Evolutionary conservation across 345 rosid species (phyloP), one percentile per base, ranked within the genome.

Genomic region (Citrus sp.): DNA sequence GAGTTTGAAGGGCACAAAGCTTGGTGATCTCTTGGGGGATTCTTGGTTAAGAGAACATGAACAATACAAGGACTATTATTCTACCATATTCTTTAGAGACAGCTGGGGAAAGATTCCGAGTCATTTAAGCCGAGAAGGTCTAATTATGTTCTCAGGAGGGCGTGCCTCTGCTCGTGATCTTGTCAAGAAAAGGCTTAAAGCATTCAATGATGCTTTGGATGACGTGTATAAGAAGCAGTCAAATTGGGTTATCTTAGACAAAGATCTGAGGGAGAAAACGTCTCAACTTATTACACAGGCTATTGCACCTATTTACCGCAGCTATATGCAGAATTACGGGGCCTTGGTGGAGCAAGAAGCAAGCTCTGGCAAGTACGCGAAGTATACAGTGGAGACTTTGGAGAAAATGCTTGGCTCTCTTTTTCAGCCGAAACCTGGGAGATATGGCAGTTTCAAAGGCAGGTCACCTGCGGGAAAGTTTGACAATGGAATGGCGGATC

Each of bases 81-180:
- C 90, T 13, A 79, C 93, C 6, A 56, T 86, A 73, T 89, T 96
- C 86, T 79, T 96, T 73, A 86, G 90, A 72, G 99, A 96, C 49
- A 96, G 89, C 70, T 96, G 99, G 99, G 95, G 92, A 18, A 90
- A 89, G 87, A 97, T 94, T 73, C 98, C 98, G 0, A 85, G 86
- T 70, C 98, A 94, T 72, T 87, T 96, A 84, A 96, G 99, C 81
- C 78, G 98, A 72, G 99, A 96, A 89, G 98, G 99, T 40, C 90
- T 96, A 54, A 93, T 96, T 80, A 86, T 92, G 42, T 94, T 96
- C 90, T 96, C 99, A 2, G 99, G 98, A 24, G 98, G 99, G 69
- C 98, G 98, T 78, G 99, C 98, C 58, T 94, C 98, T 75, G 98
- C 99, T 67, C 99, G 99, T 73, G 98, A 96, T 85, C 98, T 96